Conservation (phyloP, 2,329 filamentous ascomycete species). For the Pseudonectria foliicola region DNA sequence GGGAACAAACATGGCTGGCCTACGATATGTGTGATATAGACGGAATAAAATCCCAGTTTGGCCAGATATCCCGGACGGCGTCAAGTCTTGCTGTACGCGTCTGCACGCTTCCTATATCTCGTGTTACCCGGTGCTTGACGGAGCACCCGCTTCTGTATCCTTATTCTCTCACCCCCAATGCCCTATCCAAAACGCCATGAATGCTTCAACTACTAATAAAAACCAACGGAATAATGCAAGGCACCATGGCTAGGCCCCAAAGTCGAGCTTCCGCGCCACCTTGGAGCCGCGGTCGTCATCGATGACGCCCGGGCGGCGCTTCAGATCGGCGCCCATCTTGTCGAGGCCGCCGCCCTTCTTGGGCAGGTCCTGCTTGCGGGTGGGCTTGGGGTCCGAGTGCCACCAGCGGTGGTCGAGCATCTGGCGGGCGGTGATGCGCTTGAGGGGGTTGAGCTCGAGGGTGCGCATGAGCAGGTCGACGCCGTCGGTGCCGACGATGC, state of each 20-base stretch:
- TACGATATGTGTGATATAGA: too few relatives aligned
- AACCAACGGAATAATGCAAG: too few relatives aligned
- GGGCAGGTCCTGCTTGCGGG: slow-evolving; percentile 73
- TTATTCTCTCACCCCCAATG: too few relatives aligned
- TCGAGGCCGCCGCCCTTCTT: slow-evolving; percentile 65
- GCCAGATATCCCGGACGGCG: too few relatives aligned
- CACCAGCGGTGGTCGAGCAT: slow-evolving; percentile 84
- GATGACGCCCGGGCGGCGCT: slow-evolving; percentile 60
- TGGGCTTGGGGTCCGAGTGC: slow-evolving; percentile 75
- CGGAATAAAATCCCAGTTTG: too few relatives aligned
- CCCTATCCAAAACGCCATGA: too few relatives aligned
- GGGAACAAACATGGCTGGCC: too few relatives aligned
- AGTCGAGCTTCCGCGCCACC: slow-evolving; percentile 77
- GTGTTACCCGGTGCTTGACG: too few relatives aligned
- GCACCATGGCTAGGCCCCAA: slow-evolving; percentile 47
- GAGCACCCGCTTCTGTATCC: too few relatives aligned
- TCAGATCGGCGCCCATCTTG: slow-evolving; percentile 76
- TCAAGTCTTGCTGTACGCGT: too few relatives aligned
- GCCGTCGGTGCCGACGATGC: slow-evolving; percentile 71
- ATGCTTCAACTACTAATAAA: too few relatives aligned
- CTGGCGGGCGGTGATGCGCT: slow-evolving; percentile 67
- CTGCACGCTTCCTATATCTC: too few relatives aligned
- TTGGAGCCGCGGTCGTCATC: slow-evolving; percentile 64
- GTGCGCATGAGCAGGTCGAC: slow-evolving; percentile 85
- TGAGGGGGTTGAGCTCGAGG: slow-evolving; percentile 77